Conservation (phyloP, 2,329 filamentous ascomycete genomes). For the Botrytis elliptica region DNA sequence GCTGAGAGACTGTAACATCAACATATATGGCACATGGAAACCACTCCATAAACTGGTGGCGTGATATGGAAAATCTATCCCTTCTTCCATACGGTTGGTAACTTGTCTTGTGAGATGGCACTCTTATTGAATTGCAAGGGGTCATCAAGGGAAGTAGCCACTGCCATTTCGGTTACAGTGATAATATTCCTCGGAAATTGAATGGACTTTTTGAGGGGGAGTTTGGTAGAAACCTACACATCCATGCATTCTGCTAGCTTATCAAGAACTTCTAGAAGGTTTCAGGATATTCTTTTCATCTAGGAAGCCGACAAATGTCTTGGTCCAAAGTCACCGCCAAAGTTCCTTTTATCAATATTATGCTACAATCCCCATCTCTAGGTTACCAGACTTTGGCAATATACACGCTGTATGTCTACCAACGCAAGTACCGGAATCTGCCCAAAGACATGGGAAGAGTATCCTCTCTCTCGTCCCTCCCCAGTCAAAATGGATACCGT, state of each 20-base stretch:
- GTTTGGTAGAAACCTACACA: background rate
- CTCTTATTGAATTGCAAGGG: background rate
- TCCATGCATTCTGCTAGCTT: background rate
- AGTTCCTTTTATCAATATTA: background rate
- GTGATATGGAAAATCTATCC: background rate
- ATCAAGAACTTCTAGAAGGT: slow-evolving; percentile 16
- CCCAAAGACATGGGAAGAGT: background rate
- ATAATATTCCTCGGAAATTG: background rate
- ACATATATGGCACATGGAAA: background rate
- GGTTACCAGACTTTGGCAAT: background rate
- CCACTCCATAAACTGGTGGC: background rate
- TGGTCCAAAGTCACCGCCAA: background rate
- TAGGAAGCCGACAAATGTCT: background rate
- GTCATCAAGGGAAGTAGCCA: background rate
- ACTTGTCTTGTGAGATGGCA: background rate
- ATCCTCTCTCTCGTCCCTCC: background rate
- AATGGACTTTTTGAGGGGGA: background rate
- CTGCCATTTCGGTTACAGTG: slow-evolving; percentile 2
- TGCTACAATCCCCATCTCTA: background rate
- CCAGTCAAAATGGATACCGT: background rate
- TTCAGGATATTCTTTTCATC: slow-evolving; percentile 4
- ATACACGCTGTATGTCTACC: background rate
- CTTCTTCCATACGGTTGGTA: slow-evolving; percentile 3
- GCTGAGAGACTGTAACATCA: background rate
- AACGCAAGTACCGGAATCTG: background rate